Evolutionary conservation across 768 basidiomycete species (phyloP), one percentile per base, ranked within the genome.

Genomic region (Auriscalpium orientale): DNA sequence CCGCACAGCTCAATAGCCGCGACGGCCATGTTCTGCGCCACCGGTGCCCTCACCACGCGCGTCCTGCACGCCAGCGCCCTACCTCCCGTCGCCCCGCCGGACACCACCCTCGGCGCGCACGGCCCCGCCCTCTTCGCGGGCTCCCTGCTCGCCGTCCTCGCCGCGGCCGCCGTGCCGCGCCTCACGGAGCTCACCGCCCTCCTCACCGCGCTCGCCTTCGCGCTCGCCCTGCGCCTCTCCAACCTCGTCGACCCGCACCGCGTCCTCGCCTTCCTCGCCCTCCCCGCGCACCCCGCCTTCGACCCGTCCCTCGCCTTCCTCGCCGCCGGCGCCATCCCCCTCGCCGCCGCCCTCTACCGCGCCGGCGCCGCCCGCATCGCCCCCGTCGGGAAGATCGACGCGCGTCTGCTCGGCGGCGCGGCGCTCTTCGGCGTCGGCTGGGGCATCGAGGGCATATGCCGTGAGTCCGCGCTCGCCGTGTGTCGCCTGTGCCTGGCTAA

Each of bases 391-490:
- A 59, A 65, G 36, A 69, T 85, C 16, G 78, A 85, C 60, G 49
- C 57, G 22, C 74, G 65, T 57, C 72, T 85, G 33, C 46, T 85
- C 8, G 54, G 64, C 34, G 84, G 84, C 20, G 74, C 81, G 11
- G 73, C 76, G 16, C 58, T 83, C 38, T 85, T 85, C 65, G 83
- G 84, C 49, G 57, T 82, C 28, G 83, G 84, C 1, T 85, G 84
- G 84, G 84, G 79, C 6, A 62, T 80, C 40, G 69, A 74, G 53
- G 84, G 84, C 36, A 68, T 84, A 49, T 85, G 84, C 66, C 83
- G 83, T 84, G 67, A 65, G 83, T 72, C 16, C 21, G 46, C 37
- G n/a, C 43, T 51, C n/a, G 12, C 33, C 3, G 15, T 20, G 40
- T 34, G 9, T 45, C 20, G 21, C 28, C 28, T 7, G 28, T 7